These are phyloP conservation scores for Phaseolus coccineus DNA, from an alignment of 331 rosid species.

Conservation along the genomic window DNA sequence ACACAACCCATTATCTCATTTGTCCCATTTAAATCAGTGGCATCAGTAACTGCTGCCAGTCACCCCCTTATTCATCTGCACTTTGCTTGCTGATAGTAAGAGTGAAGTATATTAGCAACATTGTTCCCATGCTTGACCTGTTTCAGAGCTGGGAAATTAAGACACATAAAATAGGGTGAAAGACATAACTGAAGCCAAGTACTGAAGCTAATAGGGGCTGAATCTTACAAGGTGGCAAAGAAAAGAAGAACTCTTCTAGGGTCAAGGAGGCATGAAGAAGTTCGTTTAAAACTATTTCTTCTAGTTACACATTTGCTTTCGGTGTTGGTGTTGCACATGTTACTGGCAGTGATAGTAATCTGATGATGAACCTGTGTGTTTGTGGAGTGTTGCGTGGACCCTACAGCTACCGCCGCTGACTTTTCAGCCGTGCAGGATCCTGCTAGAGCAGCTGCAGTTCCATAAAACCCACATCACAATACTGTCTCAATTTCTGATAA, in stretches of 20 bases:
- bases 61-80: constrained; percentile 54
- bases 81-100: constrained; percentile 69
- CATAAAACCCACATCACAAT: constrained; percentile 50
- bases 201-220: background rate
- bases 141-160: constrained; percentile 18
- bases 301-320: constrained; percentile 60
- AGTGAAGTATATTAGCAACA: constrained; percentile 84
- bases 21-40: background rate
- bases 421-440: constrained; percentile 74
- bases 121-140: constrained; percentile 94
- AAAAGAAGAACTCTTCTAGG: constrained; percentile 85
- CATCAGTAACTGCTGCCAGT: constrained; percentile 51
- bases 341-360: constrained; percentile 73
- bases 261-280: constrained; percentile 72
- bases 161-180: constrained; percentile 8
- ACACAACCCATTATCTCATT: constrained; percentile 13
- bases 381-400: constrained; percentile 63
- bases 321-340: constrained; percentile 46
- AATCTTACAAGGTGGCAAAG: constrained; percentile 90
- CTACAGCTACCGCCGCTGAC: constrained; percentile 53
- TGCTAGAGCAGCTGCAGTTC: constrained; percentile 56
- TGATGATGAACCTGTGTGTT: constrained; percentile 83
- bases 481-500: constrained; percentile 42
- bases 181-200: constrained; percentile 5
- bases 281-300: constrained; percentile 75